These are phyloP conservation scores for Oidiodendron maius DNA, from an alignment of 495 filamentous ascomycete species.

Conservation along the genomic window DNA sequence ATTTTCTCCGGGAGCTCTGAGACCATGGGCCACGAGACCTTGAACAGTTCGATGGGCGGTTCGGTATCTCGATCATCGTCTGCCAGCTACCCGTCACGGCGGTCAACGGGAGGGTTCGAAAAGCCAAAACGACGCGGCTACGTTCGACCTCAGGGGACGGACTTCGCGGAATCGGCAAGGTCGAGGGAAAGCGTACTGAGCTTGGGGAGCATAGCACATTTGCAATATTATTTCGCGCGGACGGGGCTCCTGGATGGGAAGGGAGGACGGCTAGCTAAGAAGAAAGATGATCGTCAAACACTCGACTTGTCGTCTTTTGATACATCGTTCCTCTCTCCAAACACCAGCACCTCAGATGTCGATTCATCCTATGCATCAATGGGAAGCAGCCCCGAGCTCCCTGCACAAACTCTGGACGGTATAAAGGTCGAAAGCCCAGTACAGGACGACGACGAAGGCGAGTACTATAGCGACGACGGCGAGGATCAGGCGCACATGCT, in stretches of 20 bases:
- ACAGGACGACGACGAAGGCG: conserved; percentile 40
- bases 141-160: conserved; percentile 82
- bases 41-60: conserved; percentile 25
- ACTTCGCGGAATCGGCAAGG: conserved; percentile 85
- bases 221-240: conserved; percentile 97
- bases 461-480: conserved; percentile 52
- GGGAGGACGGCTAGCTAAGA: conserved; percentile 73
- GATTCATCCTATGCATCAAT: conserved; percentile 52
- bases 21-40: conserved; percentile 37
- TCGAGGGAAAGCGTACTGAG: conserved; percentile 92
- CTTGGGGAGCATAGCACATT: conserved; percentile 90
- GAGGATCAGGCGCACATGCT: conserved; percentile 71
- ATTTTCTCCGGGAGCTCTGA: conserved; percentile 53
- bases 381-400: conserved; percentile 48
- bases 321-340: conserved; percentile 33
- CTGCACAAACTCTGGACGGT: conserved; percentile 25
- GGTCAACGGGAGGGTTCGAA: conserved; percentile 39
- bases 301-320: conserved; percentile 36
- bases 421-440: conserved; percentile 30
- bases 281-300: conserved; percentile 24
- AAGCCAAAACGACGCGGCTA: conserved; percentile 66
- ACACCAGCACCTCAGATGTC: conserved; percentile 32
- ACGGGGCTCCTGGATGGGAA: conserved; percentile 93
- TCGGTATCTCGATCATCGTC: conserved; percentile 26
- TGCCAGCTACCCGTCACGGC: conserved; percentile 48